phyloP scores from a whole-genome alignment of 2,329 filamentous ascomycete species.

The Helotiales sp. region DNA sequence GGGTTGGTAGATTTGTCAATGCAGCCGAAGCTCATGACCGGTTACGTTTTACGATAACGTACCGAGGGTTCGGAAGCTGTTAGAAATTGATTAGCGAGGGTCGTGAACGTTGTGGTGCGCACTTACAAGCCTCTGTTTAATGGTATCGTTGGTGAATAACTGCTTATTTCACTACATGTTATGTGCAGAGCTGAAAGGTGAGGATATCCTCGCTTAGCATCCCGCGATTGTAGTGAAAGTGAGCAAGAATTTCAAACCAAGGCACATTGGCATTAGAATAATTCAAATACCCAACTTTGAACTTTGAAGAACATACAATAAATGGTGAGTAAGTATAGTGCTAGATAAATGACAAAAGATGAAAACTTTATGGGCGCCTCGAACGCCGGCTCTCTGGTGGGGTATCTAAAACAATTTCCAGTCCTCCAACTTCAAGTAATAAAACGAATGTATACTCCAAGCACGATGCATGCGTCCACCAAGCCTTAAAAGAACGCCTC shows the following conservation, averaged over 20 bases:
- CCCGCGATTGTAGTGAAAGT: background rate
- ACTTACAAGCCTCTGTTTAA: background rate
- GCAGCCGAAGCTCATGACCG: too few species aligned
- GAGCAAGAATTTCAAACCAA: background rate
- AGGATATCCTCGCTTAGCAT: too few species aligned
- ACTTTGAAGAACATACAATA: background rate
- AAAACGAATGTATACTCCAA: conserved; percentile 25
- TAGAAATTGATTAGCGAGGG: background rate
- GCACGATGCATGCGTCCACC: conserved; percentile 1
- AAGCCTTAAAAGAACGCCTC: conserved; percentile 24
- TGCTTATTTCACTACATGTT: too few species aligned
- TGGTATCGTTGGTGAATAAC: too few species aligned
- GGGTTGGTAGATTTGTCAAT: too few species aligned
- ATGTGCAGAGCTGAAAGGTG: too few species aligned
- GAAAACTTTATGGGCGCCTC: conserved; percentile 7
- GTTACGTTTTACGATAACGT: too few species aligned
- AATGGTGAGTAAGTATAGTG: background rate
- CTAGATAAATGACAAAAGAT: background rate
- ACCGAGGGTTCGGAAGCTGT: too few species aligned
- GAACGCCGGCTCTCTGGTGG: conserved; percentile 9
- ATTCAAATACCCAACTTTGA: too few species aligned
- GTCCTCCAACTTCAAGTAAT: conserved; percentile 17
- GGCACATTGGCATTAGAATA: too few species aligned
- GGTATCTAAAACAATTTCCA: conserved; percentile 33
- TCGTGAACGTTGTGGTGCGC: background rate